phyloP scores from a whole-genome alignment of 352 stramenopile species.

The Pythium graminicola region DNA sequence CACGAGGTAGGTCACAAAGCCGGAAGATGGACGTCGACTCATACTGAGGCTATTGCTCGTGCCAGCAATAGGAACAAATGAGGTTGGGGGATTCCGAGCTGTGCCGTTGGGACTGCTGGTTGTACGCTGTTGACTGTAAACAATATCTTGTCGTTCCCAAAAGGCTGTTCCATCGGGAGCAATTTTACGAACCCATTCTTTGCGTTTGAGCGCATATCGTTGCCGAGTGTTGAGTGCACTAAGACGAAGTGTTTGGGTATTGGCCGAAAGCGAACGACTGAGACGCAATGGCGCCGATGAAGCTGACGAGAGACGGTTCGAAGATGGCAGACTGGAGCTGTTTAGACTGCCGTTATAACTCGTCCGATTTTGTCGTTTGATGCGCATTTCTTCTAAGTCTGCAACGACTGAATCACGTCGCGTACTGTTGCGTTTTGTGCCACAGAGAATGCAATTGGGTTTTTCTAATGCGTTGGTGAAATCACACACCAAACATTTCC shows the following conservation, averaged over 20 bases:
- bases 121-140: constrained; percentile 16
- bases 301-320: not conserved
- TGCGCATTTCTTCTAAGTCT: constrained; percentile 23
- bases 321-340: constrained; percentile 2
- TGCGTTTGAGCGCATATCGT: constrained; percentile 66
- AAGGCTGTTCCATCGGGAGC: constrained; percentile 57
- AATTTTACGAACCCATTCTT: constrained; percentile 72
- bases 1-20: constrained; percentile 66
- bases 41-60: not conserved
- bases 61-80: not conserved
- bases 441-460: constrained; percentile 54
- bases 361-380: constrained; percentile 20
- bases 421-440: constrained; percentile 52
- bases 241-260: constrained; percentile 29
- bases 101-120: not conserved
- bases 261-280: constrained; percentile 23
- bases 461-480: constrained; percentile 71
- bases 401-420: constrained; percentile 20
- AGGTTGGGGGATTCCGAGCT: not conserved
- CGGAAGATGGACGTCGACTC: constrained; percentile 39
- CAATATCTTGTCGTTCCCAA: constrained; percentile 57
- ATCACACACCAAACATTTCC: constrained; percentile 72
- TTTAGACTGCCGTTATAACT: not conserved
- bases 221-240: constrained; percentile 68
- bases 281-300: constrained; percentile 9